A percentile compares a stretch with the other conserved stretches of the same genome.
Evolutionary conservation across 805 yeast species (phyloP).

Genomic region (Hanseniaspora nectarophila): DNA sequence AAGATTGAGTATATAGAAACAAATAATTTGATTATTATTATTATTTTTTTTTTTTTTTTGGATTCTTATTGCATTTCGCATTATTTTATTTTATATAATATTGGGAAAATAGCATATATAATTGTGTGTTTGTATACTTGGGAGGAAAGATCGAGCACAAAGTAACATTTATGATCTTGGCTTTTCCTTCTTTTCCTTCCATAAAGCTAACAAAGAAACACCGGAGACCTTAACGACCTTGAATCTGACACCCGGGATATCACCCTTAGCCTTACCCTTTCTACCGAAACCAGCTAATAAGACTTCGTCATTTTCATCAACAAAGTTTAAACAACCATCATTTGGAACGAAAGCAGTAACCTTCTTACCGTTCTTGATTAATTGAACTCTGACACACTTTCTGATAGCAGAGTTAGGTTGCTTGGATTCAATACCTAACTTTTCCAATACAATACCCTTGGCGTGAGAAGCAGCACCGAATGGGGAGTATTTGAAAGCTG

Average conservation of each 20-base stretch:
- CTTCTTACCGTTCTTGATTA: constrained; percentile 99
- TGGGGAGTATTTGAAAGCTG: constrained; percentile 99
- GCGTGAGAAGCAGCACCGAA: constrained; percentile 99
- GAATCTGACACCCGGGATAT: constrained; percentile 99
- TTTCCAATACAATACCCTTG: constrained; percentile 98
- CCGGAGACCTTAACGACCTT: constrained; percentile 99
- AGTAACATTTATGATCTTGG: constrained; percentile 75
- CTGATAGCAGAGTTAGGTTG: constrained; percentile 99
- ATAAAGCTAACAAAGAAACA: constrained; percentile 97
- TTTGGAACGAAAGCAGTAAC: constrained; percentile 99
- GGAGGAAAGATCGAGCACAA: not conserved
- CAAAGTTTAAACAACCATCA: constrained; percentile 99
- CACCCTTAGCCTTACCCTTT: constrained; percentile 99
- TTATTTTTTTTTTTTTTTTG: not conserved
- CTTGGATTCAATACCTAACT: constrained; percentile 99
- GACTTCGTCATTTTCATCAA: constrained; percentile 99
- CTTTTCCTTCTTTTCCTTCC: constrained; percentile 99
- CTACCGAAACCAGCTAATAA: constrained; percentile 99
- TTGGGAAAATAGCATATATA: not conserved
- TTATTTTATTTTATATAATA: too few relatives aligned
- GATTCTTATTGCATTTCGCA: not conserved
- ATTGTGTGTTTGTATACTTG: too few relatives aligned
- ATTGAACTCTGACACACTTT: constrained; percentile 99
- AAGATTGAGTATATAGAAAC: not conserved
- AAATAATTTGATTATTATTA: not conserved